Evolutionary conservation across 2,329 filamentous ascomycete species (phyloP), one percentile per base, ranked within the genome.

Genomic region (Dothideomycetidae sp.): DNA sequence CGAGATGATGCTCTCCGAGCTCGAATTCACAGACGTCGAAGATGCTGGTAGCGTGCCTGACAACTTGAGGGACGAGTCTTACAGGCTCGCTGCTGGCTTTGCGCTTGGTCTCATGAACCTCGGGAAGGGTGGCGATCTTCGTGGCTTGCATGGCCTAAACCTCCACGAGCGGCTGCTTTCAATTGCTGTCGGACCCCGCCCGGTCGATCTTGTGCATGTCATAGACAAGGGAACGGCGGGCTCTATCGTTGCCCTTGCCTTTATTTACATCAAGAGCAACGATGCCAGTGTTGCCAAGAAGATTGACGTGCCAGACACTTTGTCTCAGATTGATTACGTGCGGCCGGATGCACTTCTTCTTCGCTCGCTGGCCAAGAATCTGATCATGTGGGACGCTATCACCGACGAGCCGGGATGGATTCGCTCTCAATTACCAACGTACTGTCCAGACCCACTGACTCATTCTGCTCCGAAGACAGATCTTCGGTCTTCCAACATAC

Each of bases 221-320:
- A 70, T 96, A 3, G 92, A 98, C 54, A 80, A 88, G 49, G 86
- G 88, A 4, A 90, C 84, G 7, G 82, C 92, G 2, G 90, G 82
- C n/a, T 88, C 90, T 1, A 84, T 92, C 5, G 73, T 96, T 50
- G 88, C 90, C 1, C 69, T 94, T 41, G 75, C 85, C 2, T 70
- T 98, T 37, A 88, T 98, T 19, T 98, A 88, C 57, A 90, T 98
- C 83, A 96, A 96, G 59, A 90, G 88, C 0, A 83, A 92, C 45
- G 83, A 98, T 53, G 70, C 74, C 42, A 75, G 81, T 11, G 72
- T 98, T 13, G 90, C 90, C 3, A 75, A 78, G 39, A 96, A 94
- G 62, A 78, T 98, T 36, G 84, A 96, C 54, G 77, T 96, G 0
- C 92, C 92, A 1, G 81, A 93, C 46, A 92, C 90, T 0, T 63